phyloP scores from a whole-genome alignment of 495 filamentous ascomycete genomes.

The Trichoderma asperelloides region DNA sequence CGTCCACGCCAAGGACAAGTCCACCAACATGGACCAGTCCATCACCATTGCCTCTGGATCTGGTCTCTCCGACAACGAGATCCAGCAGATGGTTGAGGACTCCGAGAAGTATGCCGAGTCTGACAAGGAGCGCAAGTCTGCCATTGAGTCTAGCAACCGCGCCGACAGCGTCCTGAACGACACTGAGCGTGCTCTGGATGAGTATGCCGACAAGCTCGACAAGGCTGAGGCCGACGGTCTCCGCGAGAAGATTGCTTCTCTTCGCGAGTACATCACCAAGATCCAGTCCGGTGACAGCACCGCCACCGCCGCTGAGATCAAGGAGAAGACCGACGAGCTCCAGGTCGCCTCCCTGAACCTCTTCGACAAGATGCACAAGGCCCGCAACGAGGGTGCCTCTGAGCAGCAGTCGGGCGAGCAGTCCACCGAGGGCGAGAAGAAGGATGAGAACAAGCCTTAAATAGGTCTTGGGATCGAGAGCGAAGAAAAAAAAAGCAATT shows the following conservation, averaged over 20 bases:
- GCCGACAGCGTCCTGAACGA: constrained; percentile 95
- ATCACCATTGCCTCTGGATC: constrained; percentile 98
- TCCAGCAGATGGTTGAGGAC: constrained; percentile 92
- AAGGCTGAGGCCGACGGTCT: constrained; percentile 90
- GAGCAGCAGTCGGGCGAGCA: constrained; percentile 34
- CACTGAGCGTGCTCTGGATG: constrained; percentile 96
- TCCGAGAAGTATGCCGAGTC: constrained; percentile 91
- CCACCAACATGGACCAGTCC: constrained; percentile 98
- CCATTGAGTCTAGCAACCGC: constrained; percentile 92
- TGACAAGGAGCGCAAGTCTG: constrained; percentile 94
- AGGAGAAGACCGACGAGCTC: constrained; percentile 96
- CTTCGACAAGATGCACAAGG: constrained; percentile 99
- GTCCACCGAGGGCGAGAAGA: constrained; percentile 76
- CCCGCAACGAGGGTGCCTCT: constrained; percentile 51
- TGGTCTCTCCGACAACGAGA: constrained; percentile 90
- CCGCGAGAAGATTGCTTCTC: constrained; percentile 81
- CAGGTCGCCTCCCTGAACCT: constrained; percentile 91
- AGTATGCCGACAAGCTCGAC: constrained; percentile 90
- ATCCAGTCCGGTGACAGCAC: constrained; percentile 85
- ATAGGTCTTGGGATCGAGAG: not conserved
- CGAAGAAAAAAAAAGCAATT: not conserved
- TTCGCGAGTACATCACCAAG: constrained; percentile 89
- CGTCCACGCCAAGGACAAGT: constrained; percentile 98
- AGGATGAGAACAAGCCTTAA: constrained; percentile 51
- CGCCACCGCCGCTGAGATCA: constrained; percentile 80